Percentiles rank a stretch among this genome's conserved stretches.
These are phyloP conservation scores for Pythium insidiosum DNA, from an alignment of 352 stramenopile genomes.

Conservation along the genomic window DNA sequence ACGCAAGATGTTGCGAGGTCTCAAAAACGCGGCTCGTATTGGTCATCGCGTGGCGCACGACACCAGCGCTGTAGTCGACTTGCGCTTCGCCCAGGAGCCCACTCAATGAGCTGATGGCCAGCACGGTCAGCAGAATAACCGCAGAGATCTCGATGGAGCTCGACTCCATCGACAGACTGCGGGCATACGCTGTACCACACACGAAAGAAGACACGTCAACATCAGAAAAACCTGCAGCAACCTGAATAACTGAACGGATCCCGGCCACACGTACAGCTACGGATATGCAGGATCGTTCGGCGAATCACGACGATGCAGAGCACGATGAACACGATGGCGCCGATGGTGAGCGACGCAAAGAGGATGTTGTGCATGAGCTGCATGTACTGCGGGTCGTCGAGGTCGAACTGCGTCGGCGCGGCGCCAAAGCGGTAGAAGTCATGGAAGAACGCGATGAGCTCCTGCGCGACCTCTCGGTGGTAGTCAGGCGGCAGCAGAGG, in stretches of 20 bases:
- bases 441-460: conserved; percentile 72
- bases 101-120: conserved; percentile 60
- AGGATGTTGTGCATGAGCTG: conserved; percentile 66
- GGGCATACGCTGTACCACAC: conserved; percentile 36
- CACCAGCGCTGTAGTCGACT: conserved; percentile 75
- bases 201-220: conserved; percentile 1
- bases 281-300: conserved; percentile 62
- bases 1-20: conserved; percentile 24
- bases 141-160: conserved; percentile 57
- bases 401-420: conserved; percentile 41
- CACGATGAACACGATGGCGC: conserved; percentile 48
- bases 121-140: conserved; percentile 64
- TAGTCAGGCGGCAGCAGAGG: conserved; percentile 58
- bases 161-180: conserved; percentile 30
- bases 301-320: conserved; percentile 63
- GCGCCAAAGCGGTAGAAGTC: conserved; percentile 69
- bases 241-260: too few species aligned
- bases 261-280: conserved; percentile 27
- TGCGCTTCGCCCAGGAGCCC: conserved; percentile 70
- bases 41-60: conserved; percentile 62
- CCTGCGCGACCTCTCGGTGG: conserved; percentile 51
- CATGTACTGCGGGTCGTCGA: conserved; percentile 38
- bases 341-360: conserved; percentile 55
- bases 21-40: conserved; percentile 58
- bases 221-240: too few species aligned